Percentiles rank a stretch among this genome's conserved stretches.
phyloP scores from a whole-genome alignment of 129 eudicot species.

The Artemisia tridentata region DNA sequence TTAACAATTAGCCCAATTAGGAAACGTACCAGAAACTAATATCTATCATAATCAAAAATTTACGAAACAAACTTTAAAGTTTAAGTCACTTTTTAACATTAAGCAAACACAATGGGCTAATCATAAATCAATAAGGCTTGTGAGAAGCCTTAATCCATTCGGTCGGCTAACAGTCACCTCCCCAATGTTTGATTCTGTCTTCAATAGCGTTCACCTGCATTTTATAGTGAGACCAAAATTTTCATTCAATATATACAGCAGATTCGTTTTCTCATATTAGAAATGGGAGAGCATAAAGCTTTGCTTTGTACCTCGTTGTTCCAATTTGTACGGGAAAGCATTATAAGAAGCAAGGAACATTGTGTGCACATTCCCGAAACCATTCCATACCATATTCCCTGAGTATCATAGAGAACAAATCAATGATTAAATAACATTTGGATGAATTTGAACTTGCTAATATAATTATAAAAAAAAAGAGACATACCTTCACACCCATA shows the following conservation, averaged over 20 bases:
- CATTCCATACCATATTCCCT: conserved; percentile 66
- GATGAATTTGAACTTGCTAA: not conserved
- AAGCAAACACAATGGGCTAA: too few species aligned
- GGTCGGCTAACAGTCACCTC: conserved; percentile 22
- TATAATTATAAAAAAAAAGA: not conserved
- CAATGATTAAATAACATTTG: not conserved
- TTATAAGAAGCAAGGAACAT: conserved; percentile 34
- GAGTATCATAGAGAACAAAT: not conserved
- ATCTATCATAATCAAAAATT: too few species aligned
- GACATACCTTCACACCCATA: conserved; percentile 41
- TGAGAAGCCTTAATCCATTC: too few species aligned
- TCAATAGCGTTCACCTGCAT: conserved; percentile 48
- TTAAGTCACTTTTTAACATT: too few species aligned
- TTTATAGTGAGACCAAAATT: not conserved
- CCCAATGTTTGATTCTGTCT: conserved; percentile 54
- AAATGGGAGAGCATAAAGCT: not conserved
- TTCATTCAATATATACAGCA: too few species aligned
- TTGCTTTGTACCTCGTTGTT: conserved; percentile 51
- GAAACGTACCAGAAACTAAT: too few species aligned
- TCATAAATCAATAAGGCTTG: too few species aligned
- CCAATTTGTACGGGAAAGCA: conserved; percentile 61
- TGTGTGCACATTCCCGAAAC: conserved; percentile 46
- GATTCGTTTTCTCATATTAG: too few species aligned
- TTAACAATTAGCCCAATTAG: too few species aligned
- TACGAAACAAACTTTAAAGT: too few species aligned